Evolutionary conservation across 2,329 filamentous ascomycete genomes (phyloP), one percentile per base, ranked within the genome.

Genomic region (Penicillium sp.): DNA sequence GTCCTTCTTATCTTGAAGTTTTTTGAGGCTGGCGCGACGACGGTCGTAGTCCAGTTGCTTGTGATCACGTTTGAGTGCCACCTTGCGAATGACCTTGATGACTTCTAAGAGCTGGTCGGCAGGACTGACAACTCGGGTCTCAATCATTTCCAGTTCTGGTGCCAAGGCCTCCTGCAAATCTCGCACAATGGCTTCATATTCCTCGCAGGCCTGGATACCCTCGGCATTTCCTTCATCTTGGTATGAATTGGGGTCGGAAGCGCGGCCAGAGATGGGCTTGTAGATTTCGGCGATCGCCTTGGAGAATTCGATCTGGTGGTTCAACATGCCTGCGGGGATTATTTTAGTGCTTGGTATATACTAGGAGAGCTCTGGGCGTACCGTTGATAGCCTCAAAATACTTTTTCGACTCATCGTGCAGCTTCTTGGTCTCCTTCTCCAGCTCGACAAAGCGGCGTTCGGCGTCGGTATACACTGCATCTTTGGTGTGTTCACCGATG

Each of bases 381-480:
- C 77, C 85, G 70, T 96, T 95, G 70, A 98, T 95, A 61, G 92
- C 86, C 37, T 95, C 82, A 57, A 94, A 95, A 67, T 98, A 98
- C 70, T 94, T 95, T 66, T 89, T 85, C 39, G 87, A 94, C 68
- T 96, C 90, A 71, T 95, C 87, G 68, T 96, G 90, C 18, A 95
- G 80, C 66, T 85, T 90, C 75, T 95, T 96, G 23, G 92, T 96
- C 71, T 98, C 89, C 50, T 74, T 83, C 68, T 98, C 92, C 48
- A 98, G 77, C 70, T 98, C 92, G 50, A 87, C 75, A 62, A 96
- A 98, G 32, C 92, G 82, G 46, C 89, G 80, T 64, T 98, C 92
- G 48, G 92, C 86, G 66, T 98, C 92, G 47, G 85, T 81, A 66
- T 95, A 98, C 58, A 98, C 83, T 32, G 86, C 74, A 71, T 98